Percentiles rank a stretch among this genome's conserved stretches.
These are phyloP conservation scores for Amauroascus niger DNA, from an alignment of 2,329 filamentous ascomycete species.

Conservation along the genomic window DNA sequence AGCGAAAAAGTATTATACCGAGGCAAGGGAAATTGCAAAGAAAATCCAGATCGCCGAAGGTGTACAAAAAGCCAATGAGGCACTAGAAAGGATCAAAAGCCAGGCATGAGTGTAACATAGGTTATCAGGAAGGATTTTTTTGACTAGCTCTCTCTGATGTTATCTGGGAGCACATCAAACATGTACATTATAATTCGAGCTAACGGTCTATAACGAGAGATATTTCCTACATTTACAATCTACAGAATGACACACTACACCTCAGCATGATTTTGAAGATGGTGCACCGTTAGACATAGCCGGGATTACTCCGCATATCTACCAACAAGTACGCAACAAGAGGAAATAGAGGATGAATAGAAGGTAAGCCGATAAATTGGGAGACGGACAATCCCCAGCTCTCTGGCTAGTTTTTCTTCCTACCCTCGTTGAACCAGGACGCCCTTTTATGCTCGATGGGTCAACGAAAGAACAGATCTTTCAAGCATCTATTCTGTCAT, in stretches of 20 bases:
- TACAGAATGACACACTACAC: background rate
- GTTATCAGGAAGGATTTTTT: background rate
- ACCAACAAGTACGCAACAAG: conserved; percentile 10
- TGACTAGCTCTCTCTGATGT: background rate
- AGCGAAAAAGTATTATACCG: conserved; percentile 58
- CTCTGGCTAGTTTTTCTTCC: conserved; percentile 8
- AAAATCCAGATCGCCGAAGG: conserved; percentile 34
- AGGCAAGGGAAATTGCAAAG: conserved; percentile 50
- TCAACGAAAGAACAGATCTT: conserved; percentile 3
- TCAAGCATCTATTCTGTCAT: conserved; percentile 5
- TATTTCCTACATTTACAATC: background rate
- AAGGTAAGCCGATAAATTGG: conserved; percentile 1
- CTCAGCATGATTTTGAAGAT: background rate
- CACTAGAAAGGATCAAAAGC: conserved; percentile 25
- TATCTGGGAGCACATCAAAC: background rate
- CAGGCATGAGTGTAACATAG: conserved; percentile 3
- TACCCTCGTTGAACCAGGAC: conserved; percentile 11
- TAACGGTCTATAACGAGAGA: background rate
- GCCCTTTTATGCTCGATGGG: conserved; percentile 9
- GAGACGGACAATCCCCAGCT: conserved; percentile 1
- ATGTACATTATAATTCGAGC: background rate
- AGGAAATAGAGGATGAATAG: conserved; percentile 1
- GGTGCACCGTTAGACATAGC: conserved; percentile 10
- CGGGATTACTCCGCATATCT: conserved; percentile 10
- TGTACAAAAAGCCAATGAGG: conserved; percentile 24